Base-by-base conservation (phyloP, 768 basidiomycete species). In the Phylloporus arenicola region DNA sequence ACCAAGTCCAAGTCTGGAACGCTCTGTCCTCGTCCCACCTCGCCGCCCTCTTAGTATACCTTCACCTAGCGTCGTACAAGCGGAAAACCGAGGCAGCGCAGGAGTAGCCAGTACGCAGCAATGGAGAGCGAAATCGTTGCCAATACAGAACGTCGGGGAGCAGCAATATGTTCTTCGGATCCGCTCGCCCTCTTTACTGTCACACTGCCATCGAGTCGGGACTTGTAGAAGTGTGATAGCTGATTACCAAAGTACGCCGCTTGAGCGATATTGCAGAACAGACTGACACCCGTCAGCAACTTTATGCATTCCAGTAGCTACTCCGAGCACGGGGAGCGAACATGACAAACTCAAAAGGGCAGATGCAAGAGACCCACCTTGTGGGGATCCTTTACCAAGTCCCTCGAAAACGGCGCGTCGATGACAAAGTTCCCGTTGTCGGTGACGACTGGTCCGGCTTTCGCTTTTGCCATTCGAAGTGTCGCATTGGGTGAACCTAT, bases 341-440 rank as follows among this genome's bases (percentile, higher is more conserved):
- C 27, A 29, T 29, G 1, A 29, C 8, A 29, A 8, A 2, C n/a
- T 29, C 27, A 29, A 10, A 29, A 29, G 8, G 27, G 9, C 9
- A 8, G 9, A 29, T 29, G 7, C 8, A 29, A 29, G 27, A 29
- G 27, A 29, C 27, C 2, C 2, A 29, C 29, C 29, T 30, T 30
- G 10, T 30, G 9, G 9, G 29, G 29, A 11, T 30, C 29, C 29
- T 12, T 30, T 2, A 30, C 84, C 60, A 75, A 63, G 34, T 83
- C 79, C 49, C 72, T 75, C 13, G 79, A 72, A 70, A 97, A 98
- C 1, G 92, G 91, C 16, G 96, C 96, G 62, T 99, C 96, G 57
- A 99, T 95, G 57, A 97, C 78, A 67, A 98, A 98, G 71, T 96
- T 97, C 19, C 92, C 91, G 58, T 99, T 98, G 68, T 99, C 96